phyloP scores from a whole-genome alignment of 2,329 filamentous ascomycete species.

The Aurifilum marmelostoma region DNA sequence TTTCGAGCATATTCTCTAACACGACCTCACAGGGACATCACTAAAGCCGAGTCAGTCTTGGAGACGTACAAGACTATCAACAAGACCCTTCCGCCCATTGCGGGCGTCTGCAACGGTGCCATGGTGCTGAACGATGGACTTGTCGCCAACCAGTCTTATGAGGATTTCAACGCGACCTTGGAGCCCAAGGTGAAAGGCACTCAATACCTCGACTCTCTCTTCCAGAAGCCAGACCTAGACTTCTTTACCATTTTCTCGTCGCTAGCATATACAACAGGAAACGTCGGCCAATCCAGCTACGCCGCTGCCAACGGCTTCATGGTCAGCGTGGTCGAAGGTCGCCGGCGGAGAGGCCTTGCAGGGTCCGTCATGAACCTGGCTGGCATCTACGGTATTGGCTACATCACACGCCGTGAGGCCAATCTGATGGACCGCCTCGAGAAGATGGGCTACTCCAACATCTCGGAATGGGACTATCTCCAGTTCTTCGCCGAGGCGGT shows the following conservation, averaged over 20 bases:
- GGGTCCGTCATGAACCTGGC: background rate
- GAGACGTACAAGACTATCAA: conserved; percentile 2
- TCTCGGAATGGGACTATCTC: background rate
- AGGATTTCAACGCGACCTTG: conserved; percentile 29
- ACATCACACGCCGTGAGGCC: background rate
- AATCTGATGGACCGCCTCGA: background rate
- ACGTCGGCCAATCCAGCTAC: background rate
- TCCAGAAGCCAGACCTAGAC: background rate
- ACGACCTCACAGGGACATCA: too few relatives aligned
- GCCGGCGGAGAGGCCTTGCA: background rate
- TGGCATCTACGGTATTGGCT: background rate
- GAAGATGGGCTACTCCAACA: background rate
- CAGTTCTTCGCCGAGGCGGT: background rate
- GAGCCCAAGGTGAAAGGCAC: conserved; percentile 36
- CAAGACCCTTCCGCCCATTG: conserved; percentile 8
- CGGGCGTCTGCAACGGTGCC: conserved; percentile 24
- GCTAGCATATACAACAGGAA: background rate
- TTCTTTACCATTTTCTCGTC: conserved; percentile 28
- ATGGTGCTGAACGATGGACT: conserved; percentile 25
- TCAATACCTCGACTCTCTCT: conserved; percentile 25
- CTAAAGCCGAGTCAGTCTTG: background rate
- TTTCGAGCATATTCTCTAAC: too few relatives aligned
- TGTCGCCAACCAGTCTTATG: conserved; percentile 20
- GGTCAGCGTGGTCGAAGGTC: background rate
- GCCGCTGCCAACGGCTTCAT: background rate